Base-by-base conservation (phyloP, 331 rosid genomes). In the Stylosanthes scabra region DNA sequence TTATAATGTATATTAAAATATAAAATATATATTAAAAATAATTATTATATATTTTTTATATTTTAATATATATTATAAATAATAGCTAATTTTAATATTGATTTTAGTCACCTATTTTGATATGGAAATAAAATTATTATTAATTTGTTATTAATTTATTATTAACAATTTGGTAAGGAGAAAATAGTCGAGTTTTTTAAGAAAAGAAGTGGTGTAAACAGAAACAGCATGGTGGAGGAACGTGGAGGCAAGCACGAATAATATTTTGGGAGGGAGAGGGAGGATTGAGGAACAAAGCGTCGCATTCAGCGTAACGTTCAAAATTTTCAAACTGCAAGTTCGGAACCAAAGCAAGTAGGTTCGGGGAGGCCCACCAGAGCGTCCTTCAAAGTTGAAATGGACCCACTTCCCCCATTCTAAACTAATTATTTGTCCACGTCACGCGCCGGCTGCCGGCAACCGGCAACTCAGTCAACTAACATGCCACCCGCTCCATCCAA, bases 361-460 rank as follows among this genome's bases (percentile, higher is more conserved):
- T 34, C 51, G 89, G 86, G 51, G 2, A 40, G 85, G 87, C 70
- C 90, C 94, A 85, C 83, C 13, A 54, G 89, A 57, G 87, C 86
- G 77, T 66, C 74, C 78, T 12, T 20, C 25, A 20, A 20, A 20
- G 25, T 20, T 72, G 10, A 60, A 28, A 10, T 71, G 84, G 87
- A 31, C 91, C 91, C 75, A 81, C 83, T n/a, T 7, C 7, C 25
- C 57, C 27, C 27, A 51, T 51, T 14, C 12, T n/a, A n/a, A 15
- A 34, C 84, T 80, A 80, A 75, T 68, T 1, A 7, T 50, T 28
- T 9, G 0, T 9, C 79, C 75, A 72, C 75, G 74, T 72, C 59
- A 64, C 67, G 5, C 11, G 6, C 16, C 46, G 11, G n/a, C 9
- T 2, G 59, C 29, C 15, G 61, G 73, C 71, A 63, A 63, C 65